A percentile compares a stretch with the other conserved stretches of the same genome.
These are phyloP conservation scores for Trichothecium roseum DNA, from an alignment of 2,329 filamentous ascomycete genomes.

Conservation along the genomic window DNA sequence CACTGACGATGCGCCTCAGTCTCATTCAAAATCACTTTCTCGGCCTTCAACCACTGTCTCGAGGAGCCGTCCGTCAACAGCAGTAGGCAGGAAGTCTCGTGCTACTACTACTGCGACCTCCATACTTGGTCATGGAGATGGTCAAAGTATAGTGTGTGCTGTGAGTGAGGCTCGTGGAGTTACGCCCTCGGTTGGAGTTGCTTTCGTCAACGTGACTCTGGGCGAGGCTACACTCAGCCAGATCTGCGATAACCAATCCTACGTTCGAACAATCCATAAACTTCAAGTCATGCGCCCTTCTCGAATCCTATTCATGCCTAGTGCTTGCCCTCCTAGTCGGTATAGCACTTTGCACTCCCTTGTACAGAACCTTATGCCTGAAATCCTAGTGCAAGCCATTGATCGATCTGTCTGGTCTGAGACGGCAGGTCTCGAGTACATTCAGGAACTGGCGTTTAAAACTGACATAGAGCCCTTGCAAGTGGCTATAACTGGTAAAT, in stretches of 20 bases:
- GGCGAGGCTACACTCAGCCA: constrained; percentile 80
- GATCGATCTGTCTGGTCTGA: constrained; percentile 83
- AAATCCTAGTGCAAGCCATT: constrained; percentile 32
- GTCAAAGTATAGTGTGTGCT: constrained; percentile 75
- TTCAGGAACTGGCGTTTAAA: constrained; percentile 67
- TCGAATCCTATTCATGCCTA: constrained; percentile 67
- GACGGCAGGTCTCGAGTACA: constrained; percentile 61
- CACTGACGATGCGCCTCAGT: too few relatives aligned
- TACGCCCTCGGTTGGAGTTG: constrained; percentile 72
- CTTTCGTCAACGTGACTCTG: constrained; percentile 78
- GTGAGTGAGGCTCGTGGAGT: constrained; percentile 81
- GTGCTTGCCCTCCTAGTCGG: constrained; percentile 51
- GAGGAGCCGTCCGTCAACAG: constrained; percentile 23
- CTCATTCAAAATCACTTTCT: neutral
- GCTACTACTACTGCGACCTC: constrained; percentile 20
- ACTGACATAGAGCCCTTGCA: constrained; percentile 76
- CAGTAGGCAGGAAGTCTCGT: constrained; percentile 34
- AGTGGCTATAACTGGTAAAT: constrained; percentile 70
- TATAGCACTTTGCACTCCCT: constrained; percentile 67
- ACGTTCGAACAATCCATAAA: constrained; percentile 80
- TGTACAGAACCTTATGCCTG: constrained; percentile 47
- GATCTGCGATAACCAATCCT: constrained; percentile 88
- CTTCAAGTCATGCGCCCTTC: constrained; percentile 71
- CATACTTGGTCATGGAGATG: constrained; percentile 34
- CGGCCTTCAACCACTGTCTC: constrained; percentile 9